Conservation (phyloP, 148 eudicot genomes). For the Tetragonia tetragonoides region DNA sequence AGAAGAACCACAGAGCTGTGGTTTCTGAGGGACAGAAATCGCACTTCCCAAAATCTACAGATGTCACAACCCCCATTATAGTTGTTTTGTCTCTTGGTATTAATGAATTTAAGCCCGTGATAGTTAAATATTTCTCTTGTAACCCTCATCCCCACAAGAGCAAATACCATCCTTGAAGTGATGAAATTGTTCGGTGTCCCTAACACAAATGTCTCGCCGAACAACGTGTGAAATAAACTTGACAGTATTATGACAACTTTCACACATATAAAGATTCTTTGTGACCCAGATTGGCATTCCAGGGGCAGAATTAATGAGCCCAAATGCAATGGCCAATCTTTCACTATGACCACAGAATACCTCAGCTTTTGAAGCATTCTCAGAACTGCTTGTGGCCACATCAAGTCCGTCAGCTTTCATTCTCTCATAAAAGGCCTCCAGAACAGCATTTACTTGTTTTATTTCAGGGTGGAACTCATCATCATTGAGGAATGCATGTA, state of each 20-base stretch:
- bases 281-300: conserved; percentile 86
- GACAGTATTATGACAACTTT: conserved; percentile 63
- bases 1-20: neutral
- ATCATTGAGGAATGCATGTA: conserved; percentile 86
- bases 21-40: neutral
- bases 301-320: conserved; percentile 72
- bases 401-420: conserved; percentile 41
- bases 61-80: neutral
- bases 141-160: conserved; percentile 77
- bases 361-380: conserved; percentile 65
- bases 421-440: conserved; percentile 68
- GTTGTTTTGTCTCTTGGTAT: neutral
- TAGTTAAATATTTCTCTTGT: conserved; percentile 34
- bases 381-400: conserved; percentile 31
- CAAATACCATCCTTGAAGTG: conserved; percentile 83
- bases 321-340: conserved; percentile 75
- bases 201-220: conserved; percentile 74
- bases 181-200: conserved; percentile 83
- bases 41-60: too few species aligned
- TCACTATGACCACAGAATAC: conserved; percentile 95
- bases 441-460: conserved; percentile 59
- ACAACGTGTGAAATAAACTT: conserved; percentile 79
- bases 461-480: conserved; percentile 78
- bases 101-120: neutral
- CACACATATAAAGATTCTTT: conserved; percentile 85